Conservation (phyloP, 2,329 filamentous ascomycete species). For the Penicillium sp. region DNA sequence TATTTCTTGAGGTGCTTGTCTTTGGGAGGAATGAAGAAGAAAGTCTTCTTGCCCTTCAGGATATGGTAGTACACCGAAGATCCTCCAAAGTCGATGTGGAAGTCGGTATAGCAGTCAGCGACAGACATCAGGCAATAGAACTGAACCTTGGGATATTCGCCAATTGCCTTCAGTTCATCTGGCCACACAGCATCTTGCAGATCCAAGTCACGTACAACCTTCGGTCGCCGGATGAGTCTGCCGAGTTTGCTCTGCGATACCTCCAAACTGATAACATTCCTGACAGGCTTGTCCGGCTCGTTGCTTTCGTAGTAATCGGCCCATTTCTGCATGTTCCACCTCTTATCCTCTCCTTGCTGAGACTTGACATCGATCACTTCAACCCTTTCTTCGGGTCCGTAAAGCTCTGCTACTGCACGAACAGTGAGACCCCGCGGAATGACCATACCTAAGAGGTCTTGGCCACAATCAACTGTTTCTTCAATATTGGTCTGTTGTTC, state of each 20-base stretch:
- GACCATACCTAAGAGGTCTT: conserved; percentile 60
- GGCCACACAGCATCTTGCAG: conserved; percentile 47
- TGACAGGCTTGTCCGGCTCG: conserved; percentile 50
- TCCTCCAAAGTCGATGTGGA: conserved; percentile 63
- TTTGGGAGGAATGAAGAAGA: conserved; percentile 63
- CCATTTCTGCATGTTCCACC: conserved; percentile 59
- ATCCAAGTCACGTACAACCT: conserved; percentile 56
- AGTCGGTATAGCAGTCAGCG: conserved; percentile 62
- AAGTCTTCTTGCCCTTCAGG: conserved; percentile 59
- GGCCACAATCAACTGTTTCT: conserved; percentile 51
- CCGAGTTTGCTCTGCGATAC: conserved; percentile 57
- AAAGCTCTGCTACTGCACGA: conserved; percentile 54
- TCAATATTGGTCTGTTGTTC: conserved; percentile 24
- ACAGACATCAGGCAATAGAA: conserved; percentile 65
- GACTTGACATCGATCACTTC: conserved; percentile 63
- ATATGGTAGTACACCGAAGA: conserved; percentile 65
- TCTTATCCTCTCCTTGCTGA: conserved; percentile 56
- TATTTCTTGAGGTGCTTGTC: conserved; percentile 61
- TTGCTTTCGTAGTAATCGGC: conserved; percentile 58
- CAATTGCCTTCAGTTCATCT: conserved; percentile 44
- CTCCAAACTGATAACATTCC: conserved; percentile 62
- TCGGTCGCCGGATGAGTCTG: conserved; percentile 53
- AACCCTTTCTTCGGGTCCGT: conserved; percentile 53
- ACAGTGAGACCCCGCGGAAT: conserved; percentile 58
- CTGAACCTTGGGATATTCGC: conserved; percentile 55